Conservation (phyloP, 768 basidiomycete species). For the Collybia sp. region DNA sequence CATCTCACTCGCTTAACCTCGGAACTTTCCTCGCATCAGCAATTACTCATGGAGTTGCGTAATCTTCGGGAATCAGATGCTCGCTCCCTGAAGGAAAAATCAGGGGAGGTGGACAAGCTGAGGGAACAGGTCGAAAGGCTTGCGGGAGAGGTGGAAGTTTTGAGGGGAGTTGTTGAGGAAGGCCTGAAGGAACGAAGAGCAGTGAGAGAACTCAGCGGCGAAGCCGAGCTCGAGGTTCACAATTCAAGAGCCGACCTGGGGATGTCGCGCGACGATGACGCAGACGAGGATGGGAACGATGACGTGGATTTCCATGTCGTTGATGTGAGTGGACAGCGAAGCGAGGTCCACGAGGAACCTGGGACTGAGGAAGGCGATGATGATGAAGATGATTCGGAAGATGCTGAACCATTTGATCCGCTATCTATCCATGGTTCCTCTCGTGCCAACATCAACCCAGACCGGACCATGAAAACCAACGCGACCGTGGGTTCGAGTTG, state of each 20-base stretch:
- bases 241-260: constrained; percentile 24
- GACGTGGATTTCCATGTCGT: not conserved
- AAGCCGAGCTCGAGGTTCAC: constrained; percentile 12
- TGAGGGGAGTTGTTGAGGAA: constrained; percentile 85
- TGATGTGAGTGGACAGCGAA: constrained; percentile 4
- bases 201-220: constrained; percentile 33
- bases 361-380: constrained; percentile 11
- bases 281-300: constrained; percentile 7
- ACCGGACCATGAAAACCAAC: constrained; percentile 50
- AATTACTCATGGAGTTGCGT: constrained; percentile 62
- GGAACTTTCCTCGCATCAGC: constrained; percentile 75
- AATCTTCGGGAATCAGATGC: constrained; percentile 60
- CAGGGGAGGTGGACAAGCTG: constrained; percentile 62
- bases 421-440: constrained; percentile 26
- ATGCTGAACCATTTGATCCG: constrained; percentile 30
- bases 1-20: constrained; percentile 76
- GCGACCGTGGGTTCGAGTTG: constrained; percentile 44
- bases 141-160: constrained; percentile 79
- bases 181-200: constrained; percentile 71
- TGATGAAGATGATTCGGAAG: constrained; percentile 20
- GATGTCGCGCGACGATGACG: constrained; percentile 26
- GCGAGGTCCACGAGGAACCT: constrained; percentile 14
- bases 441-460: constrained; percentile 18
- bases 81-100: constrained; percentile 50
- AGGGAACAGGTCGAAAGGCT: constrained; percentile 76